Base-by-base conservation (phyloP, 2,329 filamentous ascomycete species). In the Nemania sp. region DNA sequence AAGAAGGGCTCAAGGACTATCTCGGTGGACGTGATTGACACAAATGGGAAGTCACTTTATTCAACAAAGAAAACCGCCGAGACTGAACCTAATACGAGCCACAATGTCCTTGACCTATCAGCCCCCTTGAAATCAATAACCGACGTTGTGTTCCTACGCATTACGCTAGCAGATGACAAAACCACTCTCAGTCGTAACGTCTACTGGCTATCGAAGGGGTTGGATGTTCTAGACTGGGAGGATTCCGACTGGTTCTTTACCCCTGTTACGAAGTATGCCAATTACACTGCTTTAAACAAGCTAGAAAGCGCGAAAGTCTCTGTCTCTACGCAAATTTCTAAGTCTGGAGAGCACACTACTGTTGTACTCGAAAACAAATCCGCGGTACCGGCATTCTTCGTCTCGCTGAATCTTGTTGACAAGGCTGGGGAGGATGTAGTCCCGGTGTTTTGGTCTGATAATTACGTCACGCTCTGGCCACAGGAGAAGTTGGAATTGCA, bases 391-490 rank as follows among this genome's bases (percentile, higher is more conserved):
- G 89, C 88, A 0, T 85, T 90, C 53, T 90, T 90, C 68, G 71
- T 90, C 8, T 79, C 83, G 1, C 62, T 90, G 32, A 83, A 82
- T 53, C 74, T 89, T 1, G 79, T 88, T 0, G 81, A 87, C 67
- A 68, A 62, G 2, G 66, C 75, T 0, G 82, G 82, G 0, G 70
- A 78, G 0, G 86, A 88, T 58, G 79, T 89, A 0, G 70, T 82
- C 4, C 86, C 87, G 0, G 82, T 88, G 0, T 79, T 80, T 22
- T 90, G 88, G 88, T 85, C 84, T 0, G 88, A 90, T 69, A 90
- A 90, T 67, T 90, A 90, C 68, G 79, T 90, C 13, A 89, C 88
- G 1, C 76, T 90, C 10, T 89, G 85, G 82, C 87, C 88, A 0
- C 76, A 79, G 0, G 88, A 90, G 79, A 83, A 78, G 60, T 52